Conservation (phyloP, 1,284 basidiomycete species). For the Papiliotrema flavescens region DNA sequence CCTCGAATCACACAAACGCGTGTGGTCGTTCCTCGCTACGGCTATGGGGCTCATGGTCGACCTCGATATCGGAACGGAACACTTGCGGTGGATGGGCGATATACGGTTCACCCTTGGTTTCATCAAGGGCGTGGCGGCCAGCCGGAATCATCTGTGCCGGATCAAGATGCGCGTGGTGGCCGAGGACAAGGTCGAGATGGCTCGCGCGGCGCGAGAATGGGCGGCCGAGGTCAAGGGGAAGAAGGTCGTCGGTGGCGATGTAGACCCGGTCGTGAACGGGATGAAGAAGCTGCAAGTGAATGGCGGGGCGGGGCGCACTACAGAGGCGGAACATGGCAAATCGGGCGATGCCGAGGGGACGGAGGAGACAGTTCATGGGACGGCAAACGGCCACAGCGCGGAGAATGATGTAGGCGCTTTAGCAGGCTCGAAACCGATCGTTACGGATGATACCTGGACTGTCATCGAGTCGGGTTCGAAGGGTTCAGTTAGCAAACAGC, state of each 20-base stretch:
- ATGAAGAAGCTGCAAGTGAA: constrained; percentile 1
- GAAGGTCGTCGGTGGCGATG: constrained; percentile 13
- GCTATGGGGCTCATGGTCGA: constrained; percentile 90
- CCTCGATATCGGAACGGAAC: constrained; percentile 76
- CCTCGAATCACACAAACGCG: constrained; percentile 37
- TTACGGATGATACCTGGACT: constrained; percentile 42
- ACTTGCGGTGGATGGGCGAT: constrained; percentile 91
- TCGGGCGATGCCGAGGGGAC: not conserved
- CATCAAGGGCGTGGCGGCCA: constrained; percentile 66
- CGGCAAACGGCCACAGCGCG: not conserved
- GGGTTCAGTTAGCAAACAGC: not conserved
- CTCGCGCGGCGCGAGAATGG: constrained; percentile 34
- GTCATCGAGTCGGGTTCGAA: constrained; percentile 29
- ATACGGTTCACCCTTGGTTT: constrained; percentile 81
- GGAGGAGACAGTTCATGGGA: not conserved
- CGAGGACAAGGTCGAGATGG: constrained; percentile 70
- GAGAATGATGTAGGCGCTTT: constrained; percentile 20
- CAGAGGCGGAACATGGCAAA: not conserved
- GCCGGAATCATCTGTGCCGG: constrained; percentile 65
- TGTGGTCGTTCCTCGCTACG: constrained; percentile 85
- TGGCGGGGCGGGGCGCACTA: not conserved
- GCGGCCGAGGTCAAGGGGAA: constrained; percentile 8
- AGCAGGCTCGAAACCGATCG: constrained; percentile 21
- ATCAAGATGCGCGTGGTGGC: constrained; percentile 68
- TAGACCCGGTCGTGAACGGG: constrained; percentile 10